phyloP scores from a whole-genome alignment of 176 grass and related monocot species.

The Sorghum bicolor region DNA sequence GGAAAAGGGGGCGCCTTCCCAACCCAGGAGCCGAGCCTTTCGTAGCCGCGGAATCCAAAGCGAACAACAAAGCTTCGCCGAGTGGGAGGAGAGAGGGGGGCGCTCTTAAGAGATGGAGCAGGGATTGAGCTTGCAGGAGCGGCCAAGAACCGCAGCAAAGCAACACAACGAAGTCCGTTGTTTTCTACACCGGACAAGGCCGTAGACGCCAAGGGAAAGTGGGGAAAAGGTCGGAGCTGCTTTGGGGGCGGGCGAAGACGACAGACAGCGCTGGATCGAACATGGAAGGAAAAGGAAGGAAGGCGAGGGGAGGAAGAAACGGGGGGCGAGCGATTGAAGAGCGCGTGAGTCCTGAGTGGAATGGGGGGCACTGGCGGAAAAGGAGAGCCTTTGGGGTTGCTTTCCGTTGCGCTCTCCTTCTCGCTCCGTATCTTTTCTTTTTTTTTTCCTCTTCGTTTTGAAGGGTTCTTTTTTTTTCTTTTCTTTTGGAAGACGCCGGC shows the following conservation, averaged over 20 bases:
- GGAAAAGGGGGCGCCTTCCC: not conserved
- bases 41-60: not conserved
- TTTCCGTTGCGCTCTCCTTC: conserved; percentile 36
- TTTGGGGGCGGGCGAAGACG: not conserved
- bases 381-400: conserved; percentile 23
- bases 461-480: not conserved
- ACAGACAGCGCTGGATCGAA: not conserved
- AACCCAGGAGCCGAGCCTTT: conserved; percentile 1
- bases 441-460: not conserved
- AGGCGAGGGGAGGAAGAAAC: conserved; percentile 3
- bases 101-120: not conserved
- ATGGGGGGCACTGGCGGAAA: conserved; percentile 4
- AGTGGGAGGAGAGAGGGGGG: not conserved
- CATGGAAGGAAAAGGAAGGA: not conserved
- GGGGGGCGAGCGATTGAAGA: conserved; percentile 28
- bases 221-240: conserved; percentile 23
- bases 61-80: not conserved
- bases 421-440: conserved; percentile 7
- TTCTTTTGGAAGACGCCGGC: not conserved
- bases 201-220: not conserved
- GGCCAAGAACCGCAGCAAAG: not conserved
- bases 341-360: conserved; percentile 37
- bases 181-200: not conserved
- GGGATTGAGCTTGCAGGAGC: not conserved
- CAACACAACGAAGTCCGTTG: conserved; percentile 6